Evolutionary conservation across 768 basidiomycete genomes (phyloP), one percentile per base, ranked within the genome.

Genomic region (Tephrocybe rancida): DNA sequence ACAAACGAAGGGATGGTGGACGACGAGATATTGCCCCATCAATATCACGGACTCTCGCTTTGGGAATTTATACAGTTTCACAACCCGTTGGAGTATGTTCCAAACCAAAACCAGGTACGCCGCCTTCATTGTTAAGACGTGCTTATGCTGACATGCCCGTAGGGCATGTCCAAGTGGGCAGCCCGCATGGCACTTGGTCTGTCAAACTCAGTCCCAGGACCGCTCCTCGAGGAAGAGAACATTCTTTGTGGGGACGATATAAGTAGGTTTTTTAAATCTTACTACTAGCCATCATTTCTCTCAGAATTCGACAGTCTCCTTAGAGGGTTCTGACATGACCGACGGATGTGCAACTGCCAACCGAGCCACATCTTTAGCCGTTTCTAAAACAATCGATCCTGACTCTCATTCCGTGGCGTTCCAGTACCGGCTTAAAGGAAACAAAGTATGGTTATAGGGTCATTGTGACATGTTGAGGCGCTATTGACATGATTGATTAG

Each of bases 151-250:
- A 50, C 22, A 19, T 42, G 38, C 43, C 10, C 50, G 3, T 48
- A 88, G 87, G 72, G 75, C 10, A 78, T 87, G 69, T 72, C 80
- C 1, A 88, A 89, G 66, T 88, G 82, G 80, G 72, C 78, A 11
- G 76, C 86, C n/a, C 76, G 86, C 0, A 83, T 81, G 56, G 75
- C 80, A 0, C 73, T 89, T 8, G 84, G 81, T 0, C 63, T 87
- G 5, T 88, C 87, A 0, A 87, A 78, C 45, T 87, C 87, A 1
- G 71, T 82, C 3, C 86, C 86, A 5, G 86, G 83, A 0, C 66
- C 81, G 3, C 57, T 68, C 6, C 52, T 88, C 3, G 54, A 67
- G 0, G 52, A 62, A 1, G 50, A 61, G 2, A 62, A 81, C 22
- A 76, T 86, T 6, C 48, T 56, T 0, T 56, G 67, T 8, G 71